Percentiles rank a stretch among this genome's conserved stretches.
These are phyloP conservation scores for Scedosporium dehoogii DNA, from an alignment of 2,329 filamentous ascomycete species.

Conservation along the genomic window DNA sequence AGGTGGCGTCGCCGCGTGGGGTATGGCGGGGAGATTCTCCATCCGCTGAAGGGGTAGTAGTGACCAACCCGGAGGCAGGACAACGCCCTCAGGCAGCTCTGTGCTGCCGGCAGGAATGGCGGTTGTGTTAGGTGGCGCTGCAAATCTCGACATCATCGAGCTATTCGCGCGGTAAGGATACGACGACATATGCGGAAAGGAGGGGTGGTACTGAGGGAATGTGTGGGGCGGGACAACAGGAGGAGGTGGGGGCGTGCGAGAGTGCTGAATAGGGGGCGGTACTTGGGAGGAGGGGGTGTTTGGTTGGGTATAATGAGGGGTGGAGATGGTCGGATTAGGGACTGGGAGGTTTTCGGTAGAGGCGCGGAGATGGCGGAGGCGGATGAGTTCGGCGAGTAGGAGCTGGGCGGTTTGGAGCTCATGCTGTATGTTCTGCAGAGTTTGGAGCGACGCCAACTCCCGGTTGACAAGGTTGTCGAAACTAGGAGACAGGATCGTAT, in stretches of 20 bases:
- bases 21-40: slow-evolving; percentile 24
- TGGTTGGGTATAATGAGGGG: slow-evolving; percentile 8
- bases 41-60: slow-evolving; percentile 50
- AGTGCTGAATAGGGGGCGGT: slow-evolving; percentile 9
- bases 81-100: slow-evolving; percentile 53
- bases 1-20: slow-evolving; percentile 11
- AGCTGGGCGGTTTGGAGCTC: slow-evolving; percentile 60
- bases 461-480: slow-evolving; percentile 56
- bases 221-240: slow-evolving; percentile 12
- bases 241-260: slow-evolving; percentile 9
- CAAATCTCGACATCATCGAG: slow-evolving; percentile 37
- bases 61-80: slow-evolving; percentile 55
- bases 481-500: slow-evolving; percentile 1
- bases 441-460: slow-evolving; percentile 41
- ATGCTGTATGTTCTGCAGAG: slow-evolving; percentile 52
- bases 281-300: slow-evolving; percentile 1
- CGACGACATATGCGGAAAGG: slow-evolving; percentile 4
- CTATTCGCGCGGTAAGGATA: slow-evolving; percentile 16
- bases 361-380: slow-evolving; percentile 46
- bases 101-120: slow-evolving; percentile 50
- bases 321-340: slow-evolving; percentile 9
- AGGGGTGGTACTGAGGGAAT: slow-evolving; percentile 12
- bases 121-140: slow-evolving; percentile 30
- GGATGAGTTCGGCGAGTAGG: slow-evolving; percentile 56
- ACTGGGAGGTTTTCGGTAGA: slow-evolving; percentile 18